Percentiles rank a stretch among this genome's conserved stretches.
Evolutionary conservation across 768 basidiomycete species (phyloP).

Genomic region (Symmetrospora coprosmae): DNA sequence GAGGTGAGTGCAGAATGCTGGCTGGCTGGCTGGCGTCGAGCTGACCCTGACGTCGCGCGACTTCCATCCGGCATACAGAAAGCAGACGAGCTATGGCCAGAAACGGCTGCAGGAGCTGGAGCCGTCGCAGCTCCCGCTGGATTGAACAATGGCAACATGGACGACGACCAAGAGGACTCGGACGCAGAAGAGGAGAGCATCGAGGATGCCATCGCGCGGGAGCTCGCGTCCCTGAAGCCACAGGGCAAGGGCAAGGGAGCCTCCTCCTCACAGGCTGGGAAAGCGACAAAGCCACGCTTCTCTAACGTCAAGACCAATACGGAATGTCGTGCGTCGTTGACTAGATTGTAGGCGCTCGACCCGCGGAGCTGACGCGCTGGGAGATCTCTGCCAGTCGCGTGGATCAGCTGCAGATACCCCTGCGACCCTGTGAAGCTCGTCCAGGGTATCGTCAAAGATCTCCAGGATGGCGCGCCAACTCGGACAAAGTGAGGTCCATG

Average conservation of each 20-base stretch:
- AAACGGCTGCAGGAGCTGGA: background rate
- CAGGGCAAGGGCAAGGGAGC: too few species aligned
- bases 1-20: background rate
- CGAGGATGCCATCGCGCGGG: constrained; percentile 22
- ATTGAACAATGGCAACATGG: background rate
- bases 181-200: background rate
- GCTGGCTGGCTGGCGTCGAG: background rate
- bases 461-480: constrained; percentile 3
- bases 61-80: background rate
- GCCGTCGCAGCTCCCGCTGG: background rate
- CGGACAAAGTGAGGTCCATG: background rate
- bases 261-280: background rate
- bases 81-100: constrained; percentile 1
- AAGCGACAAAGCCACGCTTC: constrained; percentile 11
- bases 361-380: background rate
- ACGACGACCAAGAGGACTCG: background rate
- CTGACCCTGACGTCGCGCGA: background rate
- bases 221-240: constrained; percentile 13
- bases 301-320: background rate
- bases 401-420: constrained; percentile 5
- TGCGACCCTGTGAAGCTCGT: constrained; percentile 8
- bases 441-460: constrained; percentile 3
- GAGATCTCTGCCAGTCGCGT: background rate
- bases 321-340: constrained; percentile 9
- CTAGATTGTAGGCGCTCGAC: background rate